Evolutionary conservation across 805 yeast genomes (phyloP).

Genomic region (Yarrowia keelungensis): DNA sequence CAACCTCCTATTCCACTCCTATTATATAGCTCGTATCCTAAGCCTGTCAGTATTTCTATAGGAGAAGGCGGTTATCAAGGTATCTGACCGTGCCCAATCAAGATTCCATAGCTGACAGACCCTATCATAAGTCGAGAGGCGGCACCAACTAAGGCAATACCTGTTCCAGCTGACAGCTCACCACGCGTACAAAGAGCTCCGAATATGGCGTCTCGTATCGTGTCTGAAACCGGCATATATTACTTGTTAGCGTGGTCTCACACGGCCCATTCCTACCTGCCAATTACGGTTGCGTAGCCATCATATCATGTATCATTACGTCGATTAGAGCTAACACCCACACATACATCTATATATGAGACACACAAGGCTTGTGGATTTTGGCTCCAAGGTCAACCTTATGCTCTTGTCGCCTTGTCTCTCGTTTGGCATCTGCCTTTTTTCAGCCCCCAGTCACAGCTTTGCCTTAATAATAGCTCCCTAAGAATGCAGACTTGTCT

Average conservation of each 20-base stretch:
- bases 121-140: background rate
- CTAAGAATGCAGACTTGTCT: conserved; percentile 31
- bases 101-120: background rate
- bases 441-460: background rate
- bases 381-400: conserved; percentile 9
- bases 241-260: background rate
- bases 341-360: background rate
- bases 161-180: too few relatives aligned
- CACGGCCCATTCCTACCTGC: background rate
- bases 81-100: background rate
- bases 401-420: background rate
- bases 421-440: conserved; percentile 3
- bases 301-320: background rate
- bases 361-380: background rate
- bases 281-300: background rate
- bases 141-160: background rate
- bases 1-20: too few relatives aligned
- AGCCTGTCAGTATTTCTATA: background rate
- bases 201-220: background rate
- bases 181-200: too few relatives aligned
- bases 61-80: conserved; percentile 6
- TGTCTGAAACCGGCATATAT: background rate
- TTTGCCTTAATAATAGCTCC: conserved; percentile 17
- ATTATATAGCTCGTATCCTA: background rate
- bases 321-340: background rate